Conservation (phyloP, 2,329 filamentous ascomycete genomes). For the Fusarium pseudonygamai region DNA sequence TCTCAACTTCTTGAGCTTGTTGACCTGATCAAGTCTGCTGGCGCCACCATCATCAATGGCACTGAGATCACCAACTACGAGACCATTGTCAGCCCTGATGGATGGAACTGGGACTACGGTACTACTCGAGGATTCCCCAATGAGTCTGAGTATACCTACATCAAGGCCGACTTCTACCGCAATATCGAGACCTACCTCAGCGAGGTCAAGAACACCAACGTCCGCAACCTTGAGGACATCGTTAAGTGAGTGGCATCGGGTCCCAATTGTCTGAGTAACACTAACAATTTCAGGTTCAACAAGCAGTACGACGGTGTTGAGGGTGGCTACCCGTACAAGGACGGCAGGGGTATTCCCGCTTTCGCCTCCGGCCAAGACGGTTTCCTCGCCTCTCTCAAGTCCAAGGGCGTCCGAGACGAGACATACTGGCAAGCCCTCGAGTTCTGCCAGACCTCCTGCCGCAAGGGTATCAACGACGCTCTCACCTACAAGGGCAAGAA, state of each 20-base stretch:
- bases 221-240: slow-evolving; percentile 71
- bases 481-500: slow-evolving; percentile 57
- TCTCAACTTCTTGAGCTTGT: slow-evolving; percentile 59
- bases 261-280: accelerated
- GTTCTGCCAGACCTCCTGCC: slow-evolving; percentile 67
- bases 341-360: slow-evolving; percentile 61
- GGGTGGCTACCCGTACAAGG: slow-evolving; percentile 68
- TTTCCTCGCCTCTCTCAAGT: slow-evolving; percentile 70
- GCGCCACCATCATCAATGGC: slow-evolving; percentile 74
- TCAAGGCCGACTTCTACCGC: slow-evolving; percentile 76
- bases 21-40: slow-evolving; percentile 64
- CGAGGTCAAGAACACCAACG: slow-evolving; percentile 68
- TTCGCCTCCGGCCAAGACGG: slow-evolving; percentile 77
- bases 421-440: slow-evolving; percentile 73
- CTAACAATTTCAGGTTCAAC: slow-evolving; percentile 66
- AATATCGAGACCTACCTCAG: slow-evolving; percentile 70
- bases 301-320: slow-evolving; percentile 71
- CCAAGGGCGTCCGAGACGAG: slow-evolving; percentile 68
- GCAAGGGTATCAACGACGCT: slow-evolving; percentile 76
- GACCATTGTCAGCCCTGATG: slow-evolving; percentile 67
- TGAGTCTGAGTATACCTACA: slow-evolving; percentile 76
- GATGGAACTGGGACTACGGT: slow-evolving; percentile 82
- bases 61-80: slow-evolving; percentile 73
- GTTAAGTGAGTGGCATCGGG: slow-evolving; percentile 56
- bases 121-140: slow-evolving; percentile 70